These are phyloP conservation scores for Metschnikowia lochheadii DNA, from an alignment of 805 yeast genomes.

Conservation along the genomic window DNA sequence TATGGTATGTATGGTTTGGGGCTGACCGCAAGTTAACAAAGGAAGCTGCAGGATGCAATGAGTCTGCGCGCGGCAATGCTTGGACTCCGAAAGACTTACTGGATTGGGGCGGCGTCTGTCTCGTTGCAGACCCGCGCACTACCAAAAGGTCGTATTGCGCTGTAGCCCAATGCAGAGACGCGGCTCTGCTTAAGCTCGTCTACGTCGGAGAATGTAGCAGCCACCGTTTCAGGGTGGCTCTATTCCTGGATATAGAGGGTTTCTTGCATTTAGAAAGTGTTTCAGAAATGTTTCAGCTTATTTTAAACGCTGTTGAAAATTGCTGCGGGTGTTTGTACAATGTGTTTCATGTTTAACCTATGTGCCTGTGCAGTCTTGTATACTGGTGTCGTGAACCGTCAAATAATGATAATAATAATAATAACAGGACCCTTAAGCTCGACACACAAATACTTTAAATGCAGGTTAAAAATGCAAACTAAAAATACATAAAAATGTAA, in stretches of 20 bases:
- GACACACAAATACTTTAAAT: too few relatives aligned
- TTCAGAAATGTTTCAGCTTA: background rate
- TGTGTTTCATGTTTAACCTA: background rate
- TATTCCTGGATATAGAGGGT: background rate
- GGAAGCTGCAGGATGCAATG: constrained; percentile 1
- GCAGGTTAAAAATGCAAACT: too few relatives aligned
- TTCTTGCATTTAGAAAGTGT: too few relatives aligned
- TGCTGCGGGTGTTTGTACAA: background rate
- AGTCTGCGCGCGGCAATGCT: constrained; percentile 2
- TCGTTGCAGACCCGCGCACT: background rate
- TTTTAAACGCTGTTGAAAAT: background rate
- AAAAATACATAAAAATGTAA: too few relatives aligned
- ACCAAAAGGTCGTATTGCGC: background rate
- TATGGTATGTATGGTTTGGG: background rate
- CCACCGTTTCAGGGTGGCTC: background rate
- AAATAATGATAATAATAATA: too few relatives aligned
- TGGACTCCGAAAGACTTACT: background rate
- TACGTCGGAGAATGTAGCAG: too few relatives aligned
- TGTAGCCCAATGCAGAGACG: constrained; percentile 1
- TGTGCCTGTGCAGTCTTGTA: background rate
- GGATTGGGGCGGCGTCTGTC: background rate
- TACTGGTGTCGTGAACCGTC: too few relatives aligned
- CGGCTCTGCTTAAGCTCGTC: background rate
- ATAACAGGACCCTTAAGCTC: too few relatives aligned
- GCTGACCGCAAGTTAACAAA: background rate